Percentiles rank a stretch among this genome's conserved stretches.
Conservation (phyloP, 2,329 filamentous ascomycete species). For the Diaporthe aspalathi region DNA sequence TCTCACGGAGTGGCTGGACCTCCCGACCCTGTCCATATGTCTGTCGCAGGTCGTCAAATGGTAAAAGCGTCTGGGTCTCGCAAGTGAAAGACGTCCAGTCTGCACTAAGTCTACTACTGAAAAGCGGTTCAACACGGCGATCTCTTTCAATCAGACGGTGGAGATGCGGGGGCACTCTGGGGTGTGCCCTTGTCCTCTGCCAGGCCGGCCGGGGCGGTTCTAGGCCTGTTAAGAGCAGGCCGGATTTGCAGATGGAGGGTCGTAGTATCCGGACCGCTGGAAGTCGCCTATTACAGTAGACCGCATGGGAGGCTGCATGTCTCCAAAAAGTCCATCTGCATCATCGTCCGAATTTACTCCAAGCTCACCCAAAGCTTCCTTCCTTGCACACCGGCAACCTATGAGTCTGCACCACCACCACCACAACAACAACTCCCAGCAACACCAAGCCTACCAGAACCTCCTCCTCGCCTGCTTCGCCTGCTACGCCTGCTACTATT, state of each 20-base stretch:
- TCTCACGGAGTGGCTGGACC: neutral
- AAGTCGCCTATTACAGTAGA: neutral
- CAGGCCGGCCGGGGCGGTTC: neutral
- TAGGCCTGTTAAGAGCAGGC: conserved; percentile 10
- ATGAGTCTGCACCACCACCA: neutral
- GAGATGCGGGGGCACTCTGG: conserved; percentile 22
- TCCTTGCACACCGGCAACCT: conserved; percentile 4
- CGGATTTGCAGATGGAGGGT: conserved; percentile 13
- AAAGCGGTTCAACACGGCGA: neutral
- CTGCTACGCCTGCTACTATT: neutral
- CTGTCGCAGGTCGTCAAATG: neutral
- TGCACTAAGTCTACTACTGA: neutral
- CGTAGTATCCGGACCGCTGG: conserved; percentile 9
- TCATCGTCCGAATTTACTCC: conserved; percentile 18
- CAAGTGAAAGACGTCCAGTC: neutral
- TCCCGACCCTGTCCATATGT: neutral
- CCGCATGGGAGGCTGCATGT: neutral
- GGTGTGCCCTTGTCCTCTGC: conserved; percentile 7
- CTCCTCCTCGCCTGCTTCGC: conserved; percentile 36
- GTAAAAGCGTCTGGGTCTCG: neutral
- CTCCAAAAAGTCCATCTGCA: conserved; percentile 12
- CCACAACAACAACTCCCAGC: neutral
- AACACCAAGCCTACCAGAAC: no score
- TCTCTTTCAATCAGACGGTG: conserved; percentile 1
- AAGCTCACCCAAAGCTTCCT: neutral